These are phyloP conservation scores for Omphalotus olearius DNA, from an alignment of 1,284 basidiomycete genomes.

Conservation along the genomic window DNA sequence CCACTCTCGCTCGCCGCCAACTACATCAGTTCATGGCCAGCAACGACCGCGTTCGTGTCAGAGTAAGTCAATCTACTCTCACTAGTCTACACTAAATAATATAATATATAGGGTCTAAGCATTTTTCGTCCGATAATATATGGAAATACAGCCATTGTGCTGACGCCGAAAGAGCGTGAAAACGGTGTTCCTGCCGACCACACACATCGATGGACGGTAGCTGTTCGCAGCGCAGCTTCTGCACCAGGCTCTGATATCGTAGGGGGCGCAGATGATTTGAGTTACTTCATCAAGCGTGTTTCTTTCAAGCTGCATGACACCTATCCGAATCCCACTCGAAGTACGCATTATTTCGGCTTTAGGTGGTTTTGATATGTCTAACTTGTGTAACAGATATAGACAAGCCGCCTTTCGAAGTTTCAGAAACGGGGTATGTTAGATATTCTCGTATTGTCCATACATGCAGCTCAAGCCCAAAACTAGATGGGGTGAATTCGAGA, in stretches of 20 bases:
- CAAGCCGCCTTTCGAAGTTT: slow-evolving; percentile 90
- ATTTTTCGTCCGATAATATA: slow-evolving; percentile 93
- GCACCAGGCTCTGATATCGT: slow-evolving; percentile 61
- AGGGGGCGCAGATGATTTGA: slow-evolving; percentile 84
- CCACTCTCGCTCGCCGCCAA: slow-evolving; percentile 12
- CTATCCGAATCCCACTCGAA: slow-evolving; percentile 86
- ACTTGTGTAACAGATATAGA: slow-evolving; percentile 66
- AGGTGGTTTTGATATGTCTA: neutral
- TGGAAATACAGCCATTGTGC: slow-evolving; percentile 88
- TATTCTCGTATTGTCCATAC: too few species aligned
- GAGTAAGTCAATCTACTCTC: slow-evolving; percentile 44
- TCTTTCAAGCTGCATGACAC: slow-evolving; percentile 99
- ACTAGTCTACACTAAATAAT: slow-evolving; percentile 16
- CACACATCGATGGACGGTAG: slow-evolving; percentile 97
- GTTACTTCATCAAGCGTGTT: slow-evolving; percentile 90
- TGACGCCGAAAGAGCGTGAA: slow-evolving; percentile 76
- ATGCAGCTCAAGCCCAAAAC: neutral
- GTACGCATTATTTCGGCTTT: slow-evolving; percentile 41
- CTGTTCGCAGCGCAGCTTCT: slow-evolving; percentile 79
- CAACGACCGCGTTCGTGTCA: slow-evolving; percentile 67
- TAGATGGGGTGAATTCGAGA: slow-evolving; percentile 99
- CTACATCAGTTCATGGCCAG: slow-evolving; percentile 39
- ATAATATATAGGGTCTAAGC: slow-evolving; percentile 66
- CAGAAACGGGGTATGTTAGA: slow-evolving; percentile 79
- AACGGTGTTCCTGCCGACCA: slow-evolving; percentile 61